These are phyloP conservation scores for Calonectria honghensis DNA, from an alignment of 2,329 filamentous ascomycete genomes.

Conservation along the genomic window DNA sequence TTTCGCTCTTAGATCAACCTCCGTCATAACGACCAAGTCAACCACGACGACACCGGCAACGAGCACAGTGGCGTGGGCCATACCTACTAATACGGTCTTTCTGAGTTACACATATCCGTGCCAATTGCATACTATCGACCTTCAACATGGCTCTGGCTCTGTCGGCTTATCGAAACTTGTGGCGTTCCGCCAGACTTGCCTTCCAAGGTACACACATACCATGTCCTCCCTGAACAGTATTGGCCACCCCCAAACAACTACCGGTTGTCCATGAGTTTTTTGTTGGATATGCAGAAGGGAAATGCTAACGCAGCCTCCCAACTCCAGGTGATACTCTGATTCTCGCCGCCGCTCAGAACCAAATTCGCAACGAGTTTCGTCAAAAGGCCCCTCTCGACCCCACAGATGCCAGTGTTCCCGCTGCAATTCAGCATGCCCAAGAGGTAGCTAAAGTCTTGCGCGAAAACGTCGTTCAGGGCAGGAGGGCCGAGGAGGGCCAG, in stretches of 20 bases:
- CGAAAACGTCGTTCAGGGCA: slow-evolving; percentile 93
- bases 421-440: slow-evolving; percentile 85
- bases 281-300: neutral
- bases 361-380: slow-evolving; percentile 85
- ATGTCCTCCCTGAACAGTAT: no score
- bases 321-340: slow-evolving; percentile 80
- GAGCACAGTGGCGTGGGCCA: neutral
- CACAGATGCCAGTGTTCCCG: slow-evolving; percentile 74
- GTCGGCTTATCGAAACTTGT: slow-evolving; percentile 85
- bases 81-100: neutral
- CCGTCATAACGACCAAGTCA: neutral
- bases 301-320: slow-evolving; percentile 11
- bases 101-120: neutral
- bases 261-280: neutral
- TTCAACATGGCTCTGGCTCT: slow-evolving; percentile 74
- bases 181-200: slow-evolving; percentile 87
- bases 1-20: slow-evolving; percentile 20
- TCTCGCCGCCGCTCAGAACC: slow-evolving; percentile 80
- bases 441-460: slow-evolving; percentile 87
- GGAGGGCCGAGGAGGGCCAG: slow-evolving; percentile 62
- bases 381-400: slow-evolving; percentile 76
- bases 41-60: neutral
- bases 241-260: no score
- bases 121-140: neutral
- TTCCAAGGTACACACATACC: slow-evolving; percentile 81